Percentiles rank a stretch among this genome's conserved stretches.
Conservation (phyloP, 495 filamentous ascomycete genomes). For the Aspergillus ostianus region DNA sequence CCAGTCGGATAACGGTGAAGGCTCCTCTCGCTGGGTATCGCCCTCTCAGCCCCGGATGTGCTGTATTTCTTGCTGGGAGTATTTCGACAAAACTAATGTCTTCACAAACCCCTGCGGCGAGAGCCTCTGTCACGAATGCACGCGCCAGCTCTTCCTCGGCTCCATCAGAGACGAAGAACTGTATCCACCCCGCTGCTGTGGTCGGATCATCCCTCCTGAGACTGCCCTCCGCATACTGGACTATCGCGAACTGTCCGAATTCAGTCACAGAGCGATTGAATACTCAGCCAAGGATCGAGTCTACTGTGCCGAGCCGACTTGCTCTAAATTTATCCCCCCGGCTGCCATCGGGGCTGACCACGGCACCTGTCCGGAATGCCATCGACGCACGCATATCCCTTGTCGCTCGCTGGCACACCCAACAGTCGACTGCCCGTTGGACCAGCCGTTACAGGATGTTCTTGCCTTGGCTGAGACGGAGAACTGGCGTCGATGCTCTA, state of each 20-base stretch:
- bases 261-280: slow-evolving; percentile 18
- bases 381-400: slow-evolving; percentile 16
- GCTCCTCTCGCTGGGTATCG: not conserved
- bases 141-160: slow-evolving; percentile 16
- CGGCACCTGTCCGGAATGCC: slow-evolving; percentile 17
- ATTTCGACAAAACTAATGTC: not conserved
- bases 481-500: slow-evolving; percentile 20
- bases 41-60: not conserved
- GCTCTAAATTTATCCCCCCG: slow-evolving; percentile 23
- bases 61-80: slow-evolving; percentile 18
- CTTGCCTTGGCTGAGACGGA: slow-evolving; percentile 13
- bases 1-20: not conserved
- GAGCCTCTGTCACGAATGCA: slow-evolving; percentile 17
- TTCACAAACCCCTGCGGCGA: slow-evolving; percentile 16
- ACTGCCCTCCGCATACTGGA: slow-evolving; percentile 9
- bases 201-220: slow-evolving; percentile 4
- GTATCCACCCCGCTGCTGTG: slow-evolving; percentile 22
- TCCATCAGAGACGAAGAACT: slow-evolving; percentile 23
- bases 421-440: slow-evolving; percentile 21
- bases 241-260: slow-evolving; percentile 13
- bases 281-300: slow-evolving; percentile 18
- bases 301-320: slow-evolving; percentile 20
- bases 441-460: slow-evolving; percentile 15
- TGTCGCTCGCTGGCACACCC: slow-evolving; percentile 19
- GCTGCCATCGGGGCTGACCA: slow-evolving; percentile 12